phyloP scores from a whole-genome alignment of 225 moss, liverwort and hornwort genomes.

The Straminergon stramineum region DNA sequence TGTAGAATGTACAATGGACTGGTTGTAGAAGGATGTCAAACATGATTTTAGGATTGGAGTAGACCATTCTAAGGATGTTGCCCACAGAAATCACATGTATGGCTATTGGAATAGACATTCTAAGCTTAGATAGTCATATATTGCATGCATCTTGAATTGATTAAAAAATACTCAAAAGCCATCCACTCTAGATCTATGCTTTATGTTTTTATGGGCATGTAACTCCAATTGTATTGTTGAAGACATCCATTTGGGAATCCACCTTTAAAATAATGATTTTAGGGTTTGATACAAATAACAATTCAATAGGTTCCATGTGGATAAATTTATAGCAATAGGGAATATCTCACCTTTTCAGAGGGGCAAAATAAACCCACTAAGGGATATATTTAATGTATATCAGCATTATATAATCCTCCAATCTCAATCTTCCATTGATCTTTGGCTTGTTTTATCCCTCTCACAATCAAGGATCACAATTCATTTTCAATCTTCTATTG shows the following conservation, averaged over 20 bases:
- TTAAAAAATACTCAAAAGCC: no score
- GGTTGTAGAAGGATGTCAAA: not conserved
- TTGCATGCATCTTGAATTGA: not conserved
- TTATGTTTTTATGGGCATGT: not conserved
- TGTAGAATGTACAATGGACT: not conserved
- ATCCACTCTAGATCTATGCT: fast-evolving
- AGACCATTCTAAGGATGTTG: not conserved
- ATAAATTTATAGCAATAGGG: fast-evolving
- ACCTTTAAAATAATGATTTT: not conserved
- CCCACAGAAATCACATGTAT: not conserved
- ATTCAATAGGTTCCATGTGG: fast-evolving
- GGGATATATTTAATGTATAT: not conserved
- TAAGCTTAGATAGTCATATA: not conserved
- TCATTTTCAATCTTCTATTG: not conserved
- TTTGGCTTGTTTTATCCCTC: not conserved
- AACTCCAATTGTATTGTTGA: fast-evolving
- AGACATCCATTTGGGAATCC: not conserved
- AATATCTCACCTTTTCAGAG: not conserved
- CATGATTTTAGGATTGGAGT: not conserved
- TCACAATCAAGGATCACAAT: fast-evolving
- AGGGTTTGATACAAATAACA: not conserved
- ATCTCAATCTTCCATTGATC: not conserved
- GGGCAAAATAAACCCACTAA: not conserved
- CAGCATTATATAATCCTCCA: not conserved
- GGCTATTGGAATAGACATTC: fast-evolving